Evolutionary conservation across 495 filamentous ascomycete species (phyloP).

Genomic region (Penicillium mononematosum): DNA sequence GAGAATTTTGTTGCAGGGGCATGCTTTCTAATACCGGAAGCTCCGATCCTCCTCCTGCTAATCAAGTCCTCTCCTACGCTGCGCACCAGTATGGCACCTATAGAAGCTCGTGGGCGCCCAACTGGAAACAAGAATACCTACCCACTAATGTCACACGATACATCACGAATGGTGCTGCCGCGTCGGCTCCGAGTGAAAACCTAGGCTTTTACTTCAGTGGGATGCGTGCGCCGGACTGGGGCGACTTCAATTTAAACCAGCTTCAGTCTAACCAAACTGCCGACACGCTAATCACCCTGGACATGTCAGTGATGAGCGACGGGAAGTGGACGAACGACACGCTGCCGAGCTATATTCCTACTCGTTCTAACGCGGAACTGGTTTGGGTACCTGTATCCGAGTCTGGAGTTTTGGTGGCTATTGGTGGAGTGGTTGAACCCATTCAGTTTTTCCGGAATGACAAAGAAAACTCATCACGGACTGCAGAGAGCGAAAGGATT

Average conservation of each 20-base stretch:
- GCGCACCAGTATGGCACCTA: slow-evolving; percentile 48
- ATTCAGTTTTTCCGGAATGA: slow-evolving; percentile 27
- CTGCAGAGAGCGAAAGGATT: slow-evolving; percentile 43
- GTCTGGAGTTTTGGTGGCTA: slow-evolving; percentile 60
- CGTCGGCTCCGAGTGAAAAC: slow-evolving; percentile 68
- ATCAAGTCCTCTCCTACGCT: slow-evolving; percentile 40
- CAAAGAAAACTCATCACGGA: slow-evolving; percentile 33
- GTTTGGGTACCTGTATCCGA: slow-evolving; percentile 69
- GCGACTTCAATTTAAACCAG: slow-evolving; percentile 45
- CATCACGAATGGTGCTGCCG: slow-evolving; percentile 62
- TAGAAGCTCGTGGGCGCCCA: slow-evolving; percentile 36
- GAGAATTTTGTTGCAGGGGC: slow-evolving; percentile 4
- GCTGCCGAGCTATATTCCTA: slow-evolving; percentile 48
- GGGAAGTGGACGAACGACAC: slow-evolving; percentile 57
- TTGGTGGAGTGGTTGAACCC: slow-evolving; percentile 65
- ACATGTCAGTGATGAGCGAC: slow-evolving; percentile 51
- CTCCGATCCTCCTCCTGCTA: slow-evolving; percentile 4
- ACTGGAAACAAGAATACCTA: slow-evolving; percentile 40
- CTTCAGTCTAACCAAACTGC: slow-evolving; percentile 24
- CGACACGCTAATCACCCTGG: slow-evolving; percentile 57
- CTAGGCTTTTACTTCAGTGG: slow-evolving; percentile 72
- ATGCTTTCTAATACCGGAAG: slow-evolving; percentile 1
- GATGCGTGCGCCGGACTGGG: slow-evolving; percentile 47
- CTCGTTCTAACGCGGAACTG: slow-evolving; percentile 61
- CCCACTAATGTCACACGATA: slow-evolving; percentile 55